Evolutionary conservation across 163 green algal species (phyloP).

Genomic region (Volvox carteri): DNA sequence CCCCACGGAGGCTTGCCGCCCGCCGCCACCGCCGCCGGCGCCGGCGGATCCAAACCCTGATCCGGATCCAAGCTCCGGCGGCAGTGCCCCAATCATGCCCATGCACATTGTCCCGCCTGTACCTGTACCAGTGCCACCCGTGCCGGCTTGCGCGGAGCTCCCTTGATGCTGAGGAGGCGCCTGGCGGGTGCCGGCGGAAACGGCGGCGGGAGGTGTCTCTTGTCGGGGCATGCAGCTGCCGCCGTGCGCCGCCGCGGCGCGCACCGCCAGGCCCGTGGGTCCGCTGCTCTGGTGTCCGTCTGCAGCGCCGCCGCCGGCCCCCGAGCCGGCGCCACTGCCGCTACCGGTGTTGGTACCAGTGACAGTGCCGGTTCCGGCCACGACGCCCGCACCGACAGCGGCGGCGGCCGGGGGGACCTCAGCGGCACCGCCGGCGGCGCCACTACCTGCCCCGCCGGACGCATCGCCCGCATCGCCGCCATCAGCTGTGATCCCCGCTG

Average conservation of each 20-base stretch:
- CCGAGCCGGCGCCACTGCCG: constrained; percentile 24
- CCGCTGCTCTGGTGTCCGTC: constrained; percentile 27
- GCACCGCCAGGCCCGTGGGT: neutral
- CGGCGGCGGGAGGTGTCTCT: constrained; percentile 37
- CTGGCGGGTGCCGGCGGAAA: constrained; percentile 8
- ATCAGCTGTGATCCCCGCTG: neutral
- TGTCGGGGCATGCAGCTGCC: neutral
- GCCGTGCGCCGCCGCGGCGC: neutral
- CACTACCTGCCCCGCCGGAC: neutral
- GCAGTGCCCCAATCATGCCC: neutral
- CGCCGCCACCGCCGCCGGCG: neutral
- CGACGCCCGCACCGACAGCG: neutral
- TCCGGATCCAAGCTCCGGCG: neutral
- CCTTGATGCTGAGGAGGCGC: neutral
- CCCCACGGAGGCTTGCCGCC: neutral
- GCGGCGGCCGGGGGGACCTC: neutral
- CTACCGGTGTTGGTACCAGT: neutral
- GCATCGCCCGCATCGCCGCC: neutral
- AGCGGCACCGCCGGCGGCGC: neutral
- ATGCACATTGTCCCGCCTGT: neutral
- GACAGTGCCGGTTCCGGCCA: neutral
- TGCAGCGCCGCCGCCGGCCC: neutral
- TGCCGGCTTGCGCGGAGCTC: neutral
- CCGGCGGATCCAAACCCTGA: neutral
- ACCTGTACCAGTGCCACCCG: neutral